Evolutionary conservation across 2,329 filamentous ascomycete genomes (phyloP).

Genomic region (Colletotrichum simmondsii): DNA sequence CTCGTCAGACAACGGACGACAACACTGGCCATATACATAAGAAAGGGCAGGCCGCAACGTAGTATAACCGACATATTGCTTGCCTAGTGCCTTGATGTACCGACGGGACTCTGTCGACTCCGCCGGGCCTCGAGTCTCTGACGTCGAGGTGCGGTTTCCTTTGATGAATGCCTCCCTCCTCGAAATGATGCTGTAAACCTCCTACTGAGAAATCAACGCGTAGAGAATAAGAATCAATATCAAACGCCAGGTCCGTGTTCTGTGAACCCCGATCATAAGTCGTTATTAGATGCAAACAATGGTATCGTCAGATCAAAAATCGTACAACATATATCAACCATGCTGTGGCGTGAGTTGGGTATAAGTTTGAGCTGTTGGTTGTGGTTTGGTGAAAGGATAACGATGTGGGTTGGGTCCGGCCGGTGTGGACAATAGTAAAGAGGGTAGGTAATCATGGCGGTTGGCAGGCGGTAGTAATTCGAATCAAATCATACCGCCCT

Average conservation of each 20-base stretch:
- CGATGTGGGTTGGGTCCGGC: background rate
- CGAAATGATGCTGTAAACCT: background rate
- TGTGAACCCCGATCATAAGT: constrained; percentile 33
- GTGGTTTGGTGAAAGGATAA: background rate
- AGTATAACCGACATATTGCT: background rate
- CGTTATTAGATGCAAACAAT: constrained; percentile 32
- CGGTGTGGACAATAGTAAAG: background rate
- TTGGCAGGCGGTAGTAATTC: background rate
- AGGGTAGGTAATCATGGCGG: background rate
- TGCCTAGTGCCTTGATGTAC: background rate
- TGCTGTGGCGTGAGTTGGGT: constrained; percentile 27
- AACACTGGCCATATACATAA: background rate
- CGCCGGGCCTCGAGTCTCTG: background rate
- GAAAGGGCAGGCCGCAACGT: background rate
- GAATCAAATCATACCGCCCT: constrained; percentile 66
- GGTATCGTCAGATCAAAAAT: constrained; percentile 33
- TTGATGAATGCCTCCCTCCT: background rate
- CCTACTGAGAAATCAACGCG: constrained; percentile 1
- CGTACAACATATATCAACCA: constrained; percentile 29
- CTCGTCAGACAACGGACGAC: background rate
- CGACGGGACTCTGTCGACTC: background rate
- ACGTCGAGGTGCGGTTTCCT: background rate
- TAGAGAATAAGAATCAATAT: constrained; percentile 27
- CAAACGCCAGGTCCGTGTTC: constrained; percentile 27
- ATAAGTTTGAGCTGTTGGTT: constrained; percentile 13